Evolutionary conservation across 257 asterid genomes (phyloP).

Genomic region (Sherardia arvensis): DNA sequence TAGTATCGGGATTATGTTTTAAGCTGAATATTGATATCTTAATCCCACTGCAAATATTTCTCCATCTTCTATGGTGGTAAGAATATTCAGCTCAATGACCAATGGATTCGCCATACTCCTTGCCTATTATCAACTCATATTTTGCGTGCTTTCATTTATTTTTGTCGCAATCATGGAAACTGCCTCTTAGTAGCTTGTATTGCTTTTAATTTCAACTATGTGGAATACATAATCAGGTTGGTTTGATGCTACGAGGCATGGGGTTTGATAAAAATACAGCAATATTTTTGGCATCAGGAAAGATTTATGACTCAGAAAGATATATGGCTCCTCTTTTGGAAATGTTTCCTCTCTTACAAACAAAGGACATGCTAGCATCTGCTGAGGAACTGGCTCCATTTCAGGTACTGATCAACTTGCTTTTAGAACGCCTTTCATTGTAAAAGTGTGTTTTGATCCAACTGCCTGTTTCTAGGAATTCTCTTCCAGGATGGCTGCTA

Average conservation of each 20-base stretch:
- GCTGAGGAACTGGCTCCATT: conserved; percentile 79
- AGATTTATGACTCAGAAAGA: conserved; percentile 80
- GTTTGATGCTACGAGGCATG: conserved; percentile 98
- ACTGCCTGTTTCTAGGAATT: conserved; percentile 52
- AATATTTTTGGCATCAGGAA: conserved; percentile 92
- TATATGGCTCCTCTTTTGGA: conserved; percentile 85
- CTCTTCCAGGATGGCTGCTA: conserved; percentile 98
- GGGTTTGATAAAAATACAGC: conserved; percentile 81
- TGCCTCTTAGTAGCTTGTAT: background rate
- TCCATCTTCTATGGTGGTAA: background rate
- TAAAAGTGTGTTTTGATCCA: conserved; percentile 24
- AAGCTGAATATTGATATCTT: background rate
- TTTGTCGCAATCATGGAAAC: background rate
- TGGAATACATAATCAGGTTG: conserved; percentile 51
- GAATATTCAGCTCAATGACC: too few relatives aligned
- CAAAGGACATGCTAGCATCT: conserved; percentile 86
- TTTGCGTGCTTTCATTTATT: background rate
- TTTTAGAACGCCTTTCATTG: background rate
- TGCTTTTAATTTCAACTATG: conserved; percentile 1
- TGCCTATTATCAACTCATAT: background rate
- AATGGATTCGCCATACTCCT: too few relatives aligned
- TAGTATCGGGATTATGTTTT: background rate
- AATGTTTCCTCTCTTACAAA: conserved; percentile 91
- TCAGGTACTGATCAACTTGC: conserved; percentile 45
- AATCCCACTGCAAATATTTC: background rate